Evolutionary conservation across 768 basidiomycete species (phyloP).

Genomic region (Crassisporium funariophilum): DNA sequence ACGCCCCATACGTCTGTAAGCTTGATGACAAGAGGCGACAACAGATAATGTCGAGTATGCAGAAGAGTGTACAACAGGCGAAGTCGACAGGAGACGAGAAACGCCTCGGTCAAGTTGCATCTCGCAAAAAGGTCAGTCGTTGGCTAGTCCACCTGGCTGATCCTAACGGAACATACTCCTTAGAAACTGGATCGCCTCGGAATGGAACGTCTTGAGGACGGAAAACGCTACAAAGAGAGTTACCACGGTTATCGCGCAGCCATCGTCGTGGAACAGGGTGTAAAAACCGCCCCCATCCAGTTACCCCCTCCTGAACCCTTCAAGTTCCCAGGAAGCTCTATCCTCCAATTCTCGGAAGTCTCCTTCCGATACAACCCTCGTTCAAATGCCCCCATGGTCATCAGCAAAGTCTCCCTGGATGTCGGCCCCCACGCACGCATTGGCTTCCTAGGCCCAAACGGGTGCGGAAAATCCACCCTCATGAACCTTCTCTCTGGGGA

Average conservation of each 20-base stretch:
- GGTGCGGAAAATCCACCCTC: conserved; percentile 60
- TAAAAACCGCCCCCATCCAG: conserved; percentile 35
- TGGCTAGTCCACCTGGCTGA: background rate
- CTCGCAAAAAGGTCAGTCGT: conserved; percentile 48
- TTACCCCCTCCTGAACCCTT: conserved; percentile 34
- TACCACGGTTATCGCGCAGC: conserved; percentile 34
- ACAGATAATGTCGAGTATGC: conserved; percentile 56
- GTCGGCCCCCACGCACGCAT: conserved; percentile 30
- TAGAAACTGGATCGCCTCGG: conserved; percentile 36
- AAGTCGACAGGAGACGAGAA: conserved; percentile 66
- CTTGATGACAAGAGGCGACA: conserved; percentile 38
- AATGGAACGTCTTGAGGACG: conserved; percentile 34
- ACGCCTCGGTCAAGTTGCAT: conserved; percentile 50
- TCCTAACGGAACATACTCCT: background rate
- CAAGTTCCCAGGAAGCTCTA: conserved; percentile 31
- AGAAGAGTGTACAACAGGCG: conserved; percentile 49
- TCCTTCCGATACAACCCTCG: conserved; percentile 31
- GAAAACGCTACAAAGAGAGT: conserved; percentile 32
- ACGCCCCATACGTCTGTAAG: conserved; percentile 9
- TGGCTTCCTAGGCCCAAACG: conserved; percentile 42
- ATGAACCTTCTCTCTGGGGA: conserved; percentile 47
- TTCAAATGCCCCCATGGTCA: conserved; percentile 20
- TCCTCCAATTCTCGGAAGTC: conserved; percentile 35
- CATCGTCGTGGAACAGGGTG: conserved; percentile 37
- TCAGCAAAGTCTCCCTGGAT: conserved; percentile 32